phyloP scores from a whole-genome alignment of 176 grass and related monocot genomes.

The Carex pumila region DNA sequence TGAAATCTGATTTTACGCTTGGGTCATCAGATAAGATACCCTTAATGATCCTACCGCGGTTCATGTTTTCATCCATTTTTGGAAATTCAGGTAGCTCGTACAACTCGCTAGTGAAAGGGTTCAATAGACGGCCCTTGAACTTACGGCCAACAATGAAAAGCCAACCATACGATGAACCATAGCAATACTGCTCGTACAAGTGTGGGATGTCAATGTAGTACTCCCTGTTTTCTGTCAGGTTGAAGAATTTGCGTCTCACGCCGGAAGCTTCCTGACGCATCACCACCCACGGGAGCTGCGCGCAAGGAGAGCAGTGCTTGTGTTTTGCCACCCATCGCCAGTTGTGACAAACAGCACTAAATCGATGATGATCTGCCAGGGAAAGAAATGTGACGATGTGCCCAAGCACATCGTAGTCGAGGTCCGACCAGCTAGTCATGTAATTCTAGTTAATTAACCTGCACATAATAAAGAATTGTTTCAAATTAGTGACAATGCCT shows the following conservation, averaged over 20 bases:
- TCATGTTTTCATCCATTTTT: neutral
- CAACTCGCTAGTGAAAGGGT: neutral
- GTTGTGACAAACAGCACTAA: neutral
- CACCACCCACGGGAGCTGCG: conserved; percentile 8
- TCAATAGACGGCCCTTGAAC: neutral
- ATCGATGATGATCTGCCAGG: neutral
- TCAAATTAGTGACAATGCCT: too few species aligned
- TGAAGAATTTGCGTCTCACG: conserved; percentile 7
- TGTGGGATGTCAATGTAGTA: conserved; percentile 13
- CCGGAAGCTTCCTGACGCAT: neutral
- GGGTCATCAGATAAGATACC: conserved; percentile 8
- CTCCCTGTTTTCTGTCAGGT: conserved; percentile 5
- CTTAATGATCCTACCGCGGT: neutral
- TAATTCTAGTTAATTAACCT: neutral
- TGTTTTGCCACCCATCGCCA: conserved; percentile 2
- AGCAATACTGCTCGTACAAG: neutral
- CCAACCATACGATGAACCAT: conserved; percentile 15
- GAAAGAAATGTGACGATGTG: neutral
- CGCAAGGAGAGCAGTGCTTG: neutral
- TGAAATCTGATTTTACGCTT: conserved; percentile 11
- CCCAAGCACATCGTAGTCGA: neutral
- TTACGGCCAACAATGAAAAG: conserved; percentile 3
- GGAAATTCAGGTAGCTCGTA: conserved; percentile 4
- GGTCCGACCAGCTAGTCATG: neutral
- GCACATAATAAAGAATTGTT: neutral